A percentile compares a stretch with the other conserved stretches of the same genome.
Evolutionary conservation across 2,329 filamentous ascomycete species (phyloP).

Genomic region (Aureobasidium vineae): DNA sequence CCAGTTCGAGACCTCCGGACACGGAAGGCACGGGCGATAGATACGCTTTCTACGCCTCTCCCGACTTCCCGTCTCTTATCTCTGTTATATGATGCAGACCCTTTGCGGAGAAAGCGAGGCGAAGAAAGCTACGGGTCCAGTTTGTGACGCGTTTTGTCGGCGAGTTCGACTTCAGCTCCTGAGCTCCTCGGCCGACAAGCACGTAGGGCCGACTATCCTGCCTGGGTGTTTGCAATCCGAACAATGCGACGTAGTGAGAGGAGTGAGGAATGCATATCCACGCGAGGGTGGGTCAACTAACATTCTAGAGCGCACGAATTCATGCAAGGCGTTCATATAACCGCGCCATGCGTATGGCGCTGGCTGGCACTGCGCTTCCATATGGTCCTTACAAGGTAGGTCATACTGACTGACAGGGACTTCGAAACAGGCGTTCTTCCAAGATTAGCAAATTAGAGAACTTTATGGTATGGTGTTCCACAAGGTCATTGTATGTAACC

Average conservation of each 20-base stretch:
- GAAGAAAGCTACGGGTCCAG: constrained; percentile 11
- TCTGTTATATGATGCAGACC: constrained; percentile 7
- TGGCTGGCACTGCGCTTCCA: too few species aligned
- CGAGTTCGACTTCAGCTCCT: not conserved
- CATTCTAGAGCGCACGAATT: not conserved
- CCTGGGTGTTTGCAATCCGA: not conserved
- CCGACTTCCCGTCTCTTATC: constrained; percentile 13
- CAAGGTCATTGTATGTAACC: not conserved
- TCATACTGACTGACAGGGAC: not conserved
- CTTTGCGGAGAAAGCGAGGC: not conserved
- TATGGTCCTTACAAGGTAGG: too few species aligned
- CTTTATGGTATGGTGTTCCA: not conserved
- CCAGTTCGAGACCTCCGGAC: constrained; percentile 6
- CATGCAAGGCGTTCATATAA: too few species aligned
- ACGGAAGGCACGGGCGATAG: constrained; percentile 11
- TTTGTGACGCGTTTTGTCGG: constrained; percentile 10
- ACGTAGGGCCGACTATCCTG: not conserved
- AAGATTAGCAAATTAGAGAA: not conserved
- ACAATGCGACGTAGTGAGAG: not conserved
- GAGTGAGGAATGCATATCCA: not conserved
- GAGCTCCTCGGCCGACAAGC: not conserved
- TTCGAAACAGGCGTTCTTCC: not conserved
- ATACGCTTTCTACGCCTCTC: constrained; percentile 1
- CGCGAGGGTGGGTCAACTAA: not conserved
- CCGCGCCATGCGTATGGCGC: not conserved